Base-by-base conservation (phyloP, 2,329 filamentous ascomycete species). In the Seiridium cupressi region DNA sequence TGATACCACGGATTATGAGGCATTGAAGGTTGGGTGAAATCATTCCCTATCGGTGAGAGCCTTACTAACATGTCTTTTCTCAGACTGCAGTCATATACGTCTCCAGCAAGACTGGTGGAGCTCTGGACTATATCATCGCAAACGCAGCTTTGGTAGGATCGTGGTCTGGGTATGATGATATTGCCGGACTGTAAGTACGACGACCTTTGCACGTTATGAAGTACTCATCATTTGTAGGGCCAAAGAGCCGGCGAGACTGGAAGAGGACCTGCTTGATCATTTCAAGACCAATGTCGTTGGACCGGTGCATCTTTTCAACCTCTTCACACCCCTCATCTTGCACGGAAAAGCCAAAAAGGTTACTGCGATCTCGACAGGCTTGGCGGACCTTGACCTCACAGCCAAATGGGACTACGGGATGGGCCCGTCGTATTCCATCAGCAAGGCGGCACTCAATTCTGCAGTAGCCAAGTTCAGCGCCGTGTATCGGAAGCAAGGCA, bases 341-440 rank as follows among this genome's bases (percentile, higher is more conserved):
- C 79, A 82, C 49, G 78, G 84, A 4, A 66, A 68, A 1, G 66
- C 61, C 9, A 87, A 86, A 67, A 87, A 87, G 66, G 74, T 85
- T 26, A 76, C 83, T 34, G 66, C 76, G 31, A 76, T 87, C 5
- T 77, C 79, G 8, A 79, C 69, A 0, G 83, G 81, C 18, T 58
- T 77, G 47, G 79, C 78, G 0, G 83, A 86, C 61, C 9, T 61
- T 5, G 56, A 59, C 13, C 18, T 51, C n/a, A 44, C 51, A 53
- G 72, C 72, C n/a, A 59, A 78, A 0, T 69, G 65, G 31, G 49
- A 35, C 10, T n/a, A 60, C 9, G 49, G 46, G 6, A 31, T 11
- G 3, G 79, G 76, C 0, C 83, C 79, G 0, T 47, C 83, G 46
- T 88, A 87, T 66, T 68, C 80, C 11, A 73, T 74, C 51, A 73